A percentile compares a stretch with the other conserved stretches of the same genome.
These are phyloP conservation scores for Nicotiana sylvestris DNA, from an alignment of 257 asterid species.

Conservation along the genomic window DNA sequence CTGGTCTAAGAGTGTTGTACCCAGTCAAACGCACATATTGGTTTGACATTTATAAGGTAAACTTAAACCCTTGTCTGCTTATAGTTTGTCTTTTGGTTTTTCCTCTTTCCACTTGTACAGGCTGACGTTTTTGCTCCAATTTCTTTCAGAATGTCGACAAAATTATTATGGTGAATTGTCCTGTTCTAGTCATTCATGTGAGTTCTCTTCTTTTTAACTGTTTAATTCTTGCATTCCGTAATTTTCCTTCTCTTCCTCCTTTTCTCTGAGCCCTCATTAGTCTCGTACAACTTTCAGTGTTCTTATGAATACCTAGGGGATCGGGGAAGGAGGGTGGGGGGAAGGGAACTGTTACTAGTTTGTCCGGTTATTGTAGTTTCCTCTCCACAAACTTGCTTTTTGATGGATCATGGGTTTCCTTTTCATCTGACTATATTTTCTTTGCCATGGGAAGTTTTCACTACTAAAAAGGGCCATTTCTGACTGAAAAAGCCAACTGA, in stretches of 20 bases:
- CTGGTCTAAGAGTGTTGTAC: slow-evolving; percentile 95
- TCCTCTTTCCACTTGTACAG: background rate
- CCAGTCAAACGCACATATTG: slow-evolving; percentile 90
- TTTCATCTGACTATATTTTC: background rate
- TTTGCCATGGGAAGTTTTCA: background rate
- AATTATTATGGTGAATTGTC: slow-evolving; percentile 74
- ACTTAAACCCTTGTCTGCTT: background rate
- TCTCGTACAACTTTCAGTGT: background rate
- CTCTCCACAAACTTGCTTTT: slow-evolving; percentile 13
- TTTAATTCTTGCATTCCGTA: background rate
- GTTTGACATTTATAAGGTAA: slow-evolving; percentile 98
- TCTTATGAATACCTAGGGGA: background rate
- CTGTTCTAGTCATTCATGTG: slow-evolving; percentile 96
- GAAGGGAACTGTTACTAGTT: background rate
- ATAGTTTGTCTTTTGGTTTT: background rate
- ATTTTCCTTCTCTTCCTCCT: background rate
- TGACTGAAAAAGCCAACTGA: too few species aligned
- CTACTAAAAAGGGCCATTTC: too few species aligned
- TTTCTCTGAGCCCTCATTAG: background rate
- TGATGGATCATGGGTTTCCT: background rate
- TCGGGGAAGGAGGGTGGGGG: background rate
- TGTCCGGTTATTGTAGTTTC: background rate
- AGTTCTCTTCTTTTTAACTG: slow-evolving; percentile 28
- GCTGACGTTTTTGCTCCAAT: slow-evolving; percentile 7
- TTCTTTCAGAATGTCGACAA: slow-evolving; percentile 92